Percentiles rank a stretch among this genome's conserved stretches.
Conservation (phyloP, 495 filamentous ascomycete genomes). For the Entonaema liquescens region DNA sequence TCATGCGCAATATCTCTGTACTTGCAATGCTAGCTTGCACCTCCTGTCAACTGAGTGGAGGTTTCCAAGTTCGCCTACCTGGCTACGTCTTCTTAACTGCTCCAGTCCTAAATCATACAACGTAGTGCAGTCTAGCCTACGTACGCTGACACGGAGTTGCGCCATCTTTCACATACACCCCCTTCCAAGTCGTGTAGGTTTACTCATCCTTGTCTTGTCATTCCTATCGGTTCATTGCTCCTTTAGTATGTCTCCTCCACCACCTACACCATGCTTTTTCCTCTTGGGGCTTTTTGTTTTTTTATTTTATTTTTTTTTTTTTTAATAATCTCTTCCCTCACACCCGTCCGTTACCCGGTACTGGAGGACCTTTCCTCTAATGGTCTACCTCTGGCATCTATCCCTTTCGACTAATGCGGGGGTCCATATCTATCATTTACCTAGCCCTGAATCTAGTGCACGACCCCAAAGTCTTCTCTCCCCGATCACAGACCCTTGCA, state of each 20-base stretch:
- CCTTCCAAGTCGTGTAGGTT: constrained; percentile 31
- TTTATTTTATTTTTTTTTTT: constrained; percentile 9
- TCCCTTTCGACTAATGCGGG: constrained; percentile 41
- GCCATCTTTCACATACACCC: constrained; percentile 27
- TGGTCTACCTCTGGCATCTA: constrained; percentile 16
- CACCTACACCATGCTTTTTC: constrained; percentile 26
- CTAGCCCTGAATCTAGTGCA: constrained; percentile 35
- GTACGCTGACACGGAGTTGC: constrained; percentile 27
- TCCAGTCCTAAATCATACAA: constrained; percentile 27
- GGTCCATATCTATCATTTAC: constrained; percentile 31
- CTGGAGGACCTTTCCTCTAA: constrained; percentile 11
- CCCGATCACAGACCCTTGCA: constrained; percentile 47
- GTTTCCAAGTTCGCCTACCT: constrained; percentile 8
- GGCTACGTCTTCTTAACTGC: constrained; percentile 13
- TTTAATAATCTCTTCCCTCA: neutral
- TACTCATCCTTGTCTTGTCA: constrained; percentile 41
- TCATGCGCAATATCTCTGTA: constrained; percentile 16
- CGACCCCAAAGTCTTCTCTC: constrained; percentile 35
- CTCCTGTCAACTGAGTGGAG: constrained; percentile 7
- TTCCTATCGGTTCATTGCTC: constrained; percentile 33
- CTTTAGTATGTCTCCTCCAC: constrained; percentile 27
- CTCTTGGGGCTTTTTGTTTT: constrained; percentile 2
- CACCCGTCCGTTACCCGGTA: constrained; percentile 11
- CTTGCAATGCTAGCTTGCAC: constrained; percentile 3
- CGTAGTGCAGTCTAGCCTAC: constrained; percentile 23